These are phyloP conservation scores for Zygotorulaspora florentina DNA, from an alignment of 805 yeast genomes.

Conservation along the genomic window DNA sequence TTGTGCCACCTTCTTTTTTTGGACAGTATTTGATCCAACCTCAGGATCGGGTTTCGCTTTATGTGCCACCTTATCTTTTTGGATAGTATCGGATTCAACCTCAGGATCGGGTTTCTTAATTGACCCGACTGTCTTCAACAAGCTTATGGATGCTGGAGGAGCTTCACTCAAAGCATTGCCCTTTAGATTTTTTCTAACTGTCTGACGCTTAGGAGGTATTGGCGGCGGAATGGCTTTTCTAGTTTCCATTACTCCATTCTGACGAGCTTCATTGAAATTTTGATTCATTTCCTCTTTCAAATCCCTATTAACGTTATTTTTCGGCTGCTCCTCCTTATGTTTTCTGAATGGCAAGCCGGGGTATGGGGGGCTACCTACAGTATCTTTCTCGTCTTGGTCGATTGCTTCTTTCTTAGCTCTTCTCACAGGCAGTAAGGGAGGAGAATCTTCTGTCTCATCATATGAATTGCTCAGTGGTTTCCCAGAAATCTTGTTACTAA, in stretches of 20 bases:
- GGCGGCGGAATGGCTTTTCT: constrained; percentile 10
- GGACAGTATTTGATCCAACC: no score
- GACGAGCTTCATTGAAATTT: no score
- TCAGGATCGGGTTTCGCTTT: constrained; percentile 11
- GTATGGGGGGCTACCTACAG: neutral
- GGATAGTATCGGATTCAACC: no score
- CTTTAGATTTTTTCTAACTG: neutral
- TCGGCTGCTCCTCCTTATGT: neutral
- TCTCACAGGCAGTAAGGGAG: neutral
- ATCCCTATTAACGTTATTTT: neutral
- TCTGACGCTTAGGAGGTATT: constrained; percentile 8
- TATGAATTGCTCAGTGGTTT: no score
- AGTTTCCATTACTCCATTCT: neutral
- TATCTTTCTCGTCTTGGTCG: neutral
- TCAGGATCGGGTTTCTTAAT: constrained; percentile 17
- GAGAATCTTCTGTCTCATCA: neutral
- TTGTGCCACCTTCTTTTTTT: neutral
- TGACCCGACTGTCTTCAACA: constrained; percentile 18
- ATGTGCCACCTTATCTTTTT: neutral
- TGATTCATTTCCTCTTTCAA: neutral
- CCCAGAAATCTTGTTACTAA: neutral
- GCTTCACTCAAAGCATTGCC: neutral
- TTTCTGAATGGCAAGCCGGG: no score
- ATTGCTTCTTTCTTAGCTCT: neutral
- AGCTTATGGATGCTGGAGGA: constrained; percentile 9